These are phyloP conservation scores for Talaromyces sp. DNA, from an alignment of 2,329 filamentous ascomycete species.

Conservation along the genomic window DNA sequence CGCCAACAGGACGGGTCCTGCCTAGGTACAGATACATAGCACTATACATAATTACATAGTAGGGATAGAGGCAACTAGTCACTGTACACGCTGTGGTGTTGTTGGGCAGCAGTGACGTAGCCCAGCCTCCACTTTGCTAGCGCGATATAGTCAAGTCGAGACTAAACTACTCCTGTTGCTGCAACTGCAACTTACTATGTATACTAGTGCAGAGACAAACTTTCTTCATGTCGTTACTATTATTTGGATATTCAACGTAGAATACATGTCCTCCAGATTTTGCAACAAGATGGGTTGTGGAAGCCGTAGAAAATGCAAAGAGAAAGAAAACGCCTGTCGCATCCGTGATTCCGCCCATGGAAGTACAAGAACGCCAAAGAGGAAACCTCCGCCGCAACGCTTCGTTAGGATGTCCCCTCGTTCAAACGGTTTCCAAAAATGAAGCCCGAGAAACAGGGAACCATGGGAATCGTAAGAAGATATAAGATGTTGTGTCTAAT, in stretches of 20 bases:
- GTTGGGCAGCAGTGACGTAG: constrained; percentile 16
- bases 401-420: background rate
- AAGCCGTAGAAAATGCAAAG: background rate
- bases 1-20: background rate
- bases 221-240: background rate
- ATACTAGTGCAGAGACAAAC: background rate
- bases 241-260: background rate
- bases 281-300: background rate
- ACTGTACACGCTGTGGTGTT: background rate
- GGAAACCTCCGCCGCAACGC: constrained; percentile 1
- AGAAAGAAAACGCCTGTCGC: background rate
- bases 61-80: background rate
- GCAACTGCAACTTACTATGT: background rate
- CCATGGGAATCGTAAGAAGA: background rate
- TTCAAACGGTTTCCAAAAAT: background rate
- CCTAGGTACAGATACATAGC: background rate
- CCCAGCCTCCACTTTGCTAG: background rate
- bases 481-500: background rate
- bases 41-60: background rate
- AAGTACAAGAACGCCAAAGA: constrained; percentile 7
- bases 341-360: background rate
- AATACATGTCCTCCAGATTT: background rate
- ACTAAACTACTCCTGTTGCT: background rate
- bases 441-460: background rate
- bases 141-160: background rate